Base-by-base conservation (phyloP, 495 filamentous ascomycete genomes). In the Durotheca rogersii region DNA sequence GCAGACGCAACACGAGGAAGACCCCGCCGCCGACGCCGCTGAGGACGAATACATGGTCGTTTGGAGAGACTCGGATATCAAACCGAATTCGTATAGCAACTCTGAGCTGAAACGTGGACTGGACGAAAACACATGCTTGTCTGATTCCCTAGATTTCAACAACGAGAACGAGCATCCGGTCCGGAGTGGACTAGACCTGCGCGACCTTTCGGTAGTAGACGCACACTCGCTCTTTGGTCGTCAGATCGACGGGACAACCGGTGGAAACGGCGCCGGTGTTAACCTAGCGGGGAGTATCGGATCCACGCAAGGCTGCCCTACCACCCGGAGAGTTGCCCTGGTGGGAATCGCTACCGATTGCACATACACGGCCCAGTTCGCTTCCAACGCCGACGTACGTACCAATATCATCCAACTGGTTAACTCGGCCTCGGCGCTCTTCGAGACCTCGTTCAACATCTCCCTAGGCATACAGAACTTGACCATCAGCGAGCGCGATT, bases 291-390 rank as follows among this genome's bases (percentile, higher is more conserved):
- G 69, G 18, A 89, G 80, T n/a, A 95, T 98, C 60, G 93, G 92
- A 19, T 81, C 79, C 35, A 87, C 85, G 0, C 64, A 68, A 7
- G 93, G 93, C 36, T 98, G 93, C 62, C 94, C 94, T 33, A 83
- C 76, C 5, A 92, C 89, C 4, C 82, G 89, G 46, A 90, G 87
- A 67, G 89, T 98, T 23, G 93, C 94, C 5, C 70, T 97, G 49
- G 83, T 98, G 16, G 93, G 93, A 9, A 84, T 98, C 14, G 90
- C 90, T 4, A 93, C 90, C 0, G 93, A 98, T 66, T 98, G 93
- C 73, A 83, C 80, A 6, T 96, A 96, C 62, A 88, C 83, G 42
- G 71, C 71, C 1, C 72, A 75, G 12, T 95, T 97, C 62, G 74
- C 77, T 21, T 76, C 73, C 10, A 75, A 79, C 14, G 77, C 82